Evolutionary conservation across 1,284 basidiomycete species (phyloP), one percentile per base, ranked within the genome.

Genomic region (Thelephora terrestris): DNA sequence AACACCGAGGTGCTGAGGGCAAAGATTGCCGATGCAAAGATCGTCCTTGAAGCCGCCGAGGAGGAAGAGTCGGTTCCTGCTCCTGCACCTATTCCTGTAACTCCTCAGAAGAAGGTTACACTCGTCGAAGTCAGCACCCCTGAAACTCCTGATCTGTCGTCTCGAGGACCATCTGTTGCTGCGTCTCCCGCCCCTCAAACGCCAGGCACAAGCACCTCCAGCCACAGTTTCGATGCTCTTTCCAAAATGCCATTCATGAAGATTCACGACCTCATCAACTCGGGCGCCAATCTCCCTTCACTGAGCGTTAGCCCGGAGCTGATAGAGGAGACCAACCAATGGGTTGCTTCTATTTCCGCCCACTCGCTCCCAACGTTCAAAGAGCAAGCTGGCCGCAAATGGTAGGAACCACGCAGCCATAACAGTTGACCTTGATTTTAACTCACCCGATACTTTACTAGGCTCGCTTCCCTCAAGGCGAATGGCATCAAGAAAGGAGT

Each of bases 1-100:
- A 94, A 91, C 56, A 71, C 74, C 7, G 89, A 93, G 55, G 76
- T 89, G 35, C 71, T 94, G 29, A 75, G 79, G 47, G 71, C 70
- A 20, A 94, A 94, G 65, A 71, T 94, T 12, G 76, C 76, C 1
- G 91, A 91, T 57, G 91, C 91, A 7, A 85, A 82, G 67, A 71
- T 78, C 57, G 85, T 94, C 16, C 65, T 91, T 47, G 85, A 88
- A 36, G 83, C 78, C 47, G 82, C 81, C 21, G 75, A 67, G 16
- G 78, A 76, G 7, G 76, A 73, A 9, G 50, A 57, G 38, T 51
- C 55, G 54, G 58, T 71, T 7, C 72, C 74, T 23, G 64, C 67
- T 4, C 67, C 65, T 5, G 39, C 39, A 9, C 25, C 25, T 27
- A 23, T 39, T 18, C 76, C 79, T 25, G 71, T 73, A 20, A 84